phyloP scores from a whole-genome alignment of 257 asterid species.

The Eucommia ulmoides region DNA sequence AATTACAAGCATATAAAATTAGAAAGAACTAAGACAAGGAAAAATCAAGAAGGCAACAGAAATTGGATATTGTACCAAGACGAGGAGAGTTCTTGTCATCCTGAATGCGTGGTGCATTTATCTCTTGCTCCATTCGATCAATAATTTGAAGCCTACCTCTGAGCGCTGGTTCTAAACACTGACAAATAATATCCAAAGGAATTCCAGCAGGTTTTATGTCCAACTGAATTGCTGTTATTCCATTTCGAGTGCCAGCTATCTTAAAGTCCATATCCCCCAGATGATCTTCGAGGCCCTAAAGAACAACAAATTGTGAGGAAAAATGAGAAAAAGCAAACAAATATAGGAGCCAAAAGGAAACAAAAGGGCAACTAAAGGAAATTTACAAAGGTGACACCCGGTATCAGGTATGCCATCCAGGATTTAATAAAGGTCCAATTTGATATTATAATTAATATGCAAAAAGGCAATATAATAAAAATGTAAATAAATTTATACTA shows the following conservation, averaged over 20 bases:
- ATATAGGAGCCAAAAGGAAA: background rate
- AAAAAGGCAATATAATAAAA: too few relatives aligned
- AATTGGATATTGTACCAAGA: constrained; percentile 24
- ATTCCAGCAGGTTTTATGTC: constrained; percentile 98
- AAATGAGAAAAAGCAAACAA: background rate
- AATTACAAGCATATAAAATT: background rate
- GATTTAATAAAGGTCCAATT: too few relatives aligned
- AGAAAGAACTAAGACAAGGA: background rate
- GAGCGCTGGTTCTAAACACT: constrained; percentile 66
- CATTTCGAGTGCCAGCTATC: constrained; percentile 90
- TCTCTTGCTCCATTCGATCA: constrained; percentile 83
- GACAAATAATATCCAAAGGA: constrained; percentile 80
- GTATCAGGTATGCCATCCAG: too few relatives aligned
- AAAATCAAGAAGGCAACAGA: background rate
- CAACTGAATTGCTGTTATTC: constrained; percentile 89
- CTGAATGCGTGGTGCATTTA: constrained; percentile 62
- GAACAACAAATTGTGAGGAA: too few relatives aligned
- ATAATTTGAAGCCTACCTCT: constrained; percentile 78
- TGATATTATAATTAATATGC: too few relatives aligned
- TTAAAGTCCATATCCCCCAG: constrained; percentile 98
- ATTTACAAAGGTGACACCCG: too few relatives aligned
- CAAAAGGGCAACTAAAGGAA: too few relatives aligned
- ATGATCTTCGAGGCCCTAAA: constrained; percentile 97
- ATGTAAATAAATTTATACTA: too few relatives aligned
- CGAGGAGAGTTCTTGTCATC: constrained; percentile 69